Evolutionary conservation across 352 stramenopile species (phyloP).

Genomic region (Ophiocytium majus): DNA sequence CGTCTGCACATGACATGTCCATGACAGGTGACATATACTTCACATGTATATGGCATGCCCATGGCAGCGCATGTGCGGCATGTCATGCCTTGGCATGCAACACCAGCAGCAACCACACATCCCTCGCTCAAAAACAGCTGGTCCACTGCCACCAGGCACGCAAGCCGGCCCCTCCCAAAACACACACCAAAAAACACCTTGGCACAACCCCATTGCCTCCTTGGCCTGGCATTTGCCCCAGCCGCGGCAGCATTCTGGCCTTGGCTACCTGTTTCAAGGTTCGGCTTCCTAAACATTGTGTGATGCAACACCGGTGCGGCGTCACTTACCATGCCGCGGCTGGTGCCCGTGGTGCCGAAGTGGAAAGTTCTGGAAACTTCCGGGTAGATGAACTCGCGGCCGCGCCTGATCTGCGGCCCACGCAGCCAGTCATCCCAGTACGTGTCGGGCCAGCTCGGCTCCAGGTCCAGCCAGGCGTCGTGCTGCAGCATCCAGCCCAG

Average conservation of each 20-base stretch:
- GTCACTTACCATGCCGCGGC: slow-evolving; percentile 4
- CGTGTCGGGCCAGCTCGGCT: slow-evolving; percentile 61
- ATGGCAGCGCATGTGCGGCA: too few relatives aligned
- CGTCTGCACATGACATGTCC: too few relatives aligned
- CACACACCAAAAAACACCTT: neutral
- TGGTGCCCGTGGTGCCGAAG: slow-evolving; percentile 68
- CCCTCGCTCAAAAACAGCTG: too few relatives aligned
- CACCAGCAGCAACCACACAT: too few relatives aligned
- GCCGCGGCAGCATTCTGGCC: neutral
- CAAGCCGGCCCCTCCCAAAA: neutral
- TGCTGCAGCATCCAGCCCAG: slow-evolving; percentile 76
- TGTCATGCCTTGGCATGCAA: too few relatives aligned
- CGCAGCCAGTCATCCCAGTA: slow-evolving; percentile 85
- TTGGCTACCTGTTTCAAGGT: neutral
- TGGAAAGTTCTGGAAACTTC: slow-evolving; percentile 75
- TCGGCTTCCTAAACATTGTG: too few relatives aligned
- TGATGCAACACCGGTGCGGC: neutral
- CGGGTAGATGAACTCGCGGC: slow-evolving; percentile 69
- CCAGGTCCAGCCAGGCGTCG: slow-evolving; percentile 59
- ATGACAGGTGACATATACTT: too few relatives aligned
- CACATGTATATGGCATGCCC: too few relatives aligned
- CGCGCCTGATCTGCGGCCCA: slow-evolving; percentile 64
- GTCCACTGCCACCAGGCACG: neutral
- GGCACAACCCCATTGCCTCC: neutral
- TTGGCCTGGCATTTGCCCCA: neutral